Base-by-base conservation (phyloP, 2,329 filamentous ascomycete species). In the Sporothrix mexicana region DNA sequence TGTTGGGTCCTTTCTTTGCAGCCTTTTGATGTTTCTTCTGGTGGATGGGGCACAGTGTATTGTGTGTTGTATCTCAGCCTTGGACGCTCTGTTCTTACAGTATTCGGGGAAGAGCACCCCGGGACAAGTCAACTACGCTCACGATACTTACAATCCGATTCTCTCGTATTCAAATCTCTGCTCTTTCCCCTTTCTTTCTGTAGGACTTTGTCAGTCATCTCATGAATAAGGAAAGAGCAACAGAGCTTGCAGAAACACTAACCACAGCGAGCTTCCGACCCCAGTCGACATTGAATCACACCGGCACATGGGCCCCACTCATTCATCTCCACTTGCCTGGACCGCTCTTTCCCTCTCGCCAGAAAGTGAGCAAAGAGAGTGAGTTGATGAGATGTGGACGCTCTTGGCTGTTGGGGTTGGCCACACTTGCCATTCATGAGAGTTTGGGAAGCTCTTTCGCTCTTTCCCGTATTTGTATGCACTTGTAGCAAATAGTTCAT, bases 141-240 rank as follows among this genome's bases (percentile, higher is more conserved):
- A 7, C 30, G 30, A 36, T 36, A 36, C 5, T 36, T 36, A 36
- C 30, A 36, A 7, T 36, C 30, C 30, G 30, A 36, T 36, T 36
- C n/a, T n/a, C n/a, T n/a, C n/a, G n/a, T n/a, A 36, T 36, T 36
- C 30, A 36, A 30, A 36, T 36, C 30, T 4, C 30, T 36, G 30
- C 30, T 36, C 30, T 36, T 36, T 36, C 30, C 30, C 51, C 20
- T 68, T 68, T 23, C 45, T 17, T 68, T 67, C 15, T 36, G 45
- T 53, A 30, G 20, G 4, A 49, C 23, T 10, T 57, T 8, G 13
- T 41, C 25, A 20, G 13, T 20, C 20, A 10, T 69, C 66, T 20
- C 30, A 41, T 12, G 25, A 69, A 69, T 7, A 49, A 69, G 66
- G 49, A 13, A 55, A 69, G 66, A 68, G 47, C 66, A 25, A 68